Percentiles rank a stretch among this genome's conserved stretches.
Evolutionary conservation across 179 eudicot genomes (phyloP).

Genomic region (Beta corolliflora): DNA sequence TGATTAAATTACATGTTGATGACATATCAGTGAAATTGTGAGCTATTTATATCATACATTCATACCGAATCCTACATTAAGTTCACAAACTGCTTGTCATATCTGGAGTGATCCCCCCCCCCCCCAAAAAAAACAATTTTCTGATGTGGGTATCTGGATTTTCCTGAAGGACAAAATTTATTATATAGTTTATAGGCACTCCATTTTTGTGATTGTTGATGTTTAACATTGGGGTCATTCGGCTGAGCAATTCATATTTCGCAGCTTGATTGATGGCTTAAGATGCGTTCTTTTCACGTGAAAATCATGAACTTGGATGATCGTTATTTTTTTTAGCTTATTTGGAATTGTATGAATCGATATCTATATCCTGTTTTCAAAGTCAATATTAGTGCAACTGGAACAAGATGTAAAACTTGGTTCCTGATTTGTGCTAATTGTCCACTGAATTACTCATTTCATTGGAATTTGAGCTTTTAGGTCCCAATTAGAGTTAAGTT

Average conservation of each 20-base stretch:
- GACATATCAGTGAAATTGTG: not conserved
- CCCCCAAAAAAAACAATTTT: too few relatives aligned
- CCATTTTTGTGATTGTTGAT: too few relatives aligned
- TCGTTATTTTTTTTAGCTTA: not conserved
- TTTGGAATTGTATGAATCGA: not conserved
- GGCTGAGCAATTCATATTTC: not conserved
- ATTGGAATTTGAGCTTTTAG: not conserved
- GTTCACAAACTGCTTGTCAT: too few relatives aligned
- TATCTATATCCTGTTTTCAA: not conserved
- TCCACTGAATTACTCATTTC: not conserved
- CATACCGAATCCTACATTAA: too few relatives aligned
- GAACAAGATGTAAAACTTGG: too few relatives aligned
- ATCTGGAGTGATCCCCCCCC: too few relatives aligned
- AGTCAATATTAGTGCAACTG: too few relatives aligned
- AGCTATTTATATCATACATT: not conserved
- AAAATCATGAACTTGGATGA: not conserved
- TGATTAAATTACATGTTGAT: too few relatives aligned
- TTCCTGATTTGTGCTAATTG: not conserved
- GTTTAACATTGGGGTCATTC: not conserved
- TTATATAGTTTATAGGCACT: too few relatives aligned
- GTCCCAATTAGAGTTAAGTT: not conserved
- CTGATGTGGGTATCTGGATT: not conserved
- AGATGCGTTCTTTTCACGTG: not conserved
- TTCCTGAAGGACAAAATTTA: not conserved
- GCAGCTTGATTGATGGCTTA: too few relatives aligned